Evolutionary conservation across 2,329 filamentous ascomycete genomes (phyloP), one percentile per base, ranked within the genome.

Genomic region (Laburnicola sp.): DNA sequence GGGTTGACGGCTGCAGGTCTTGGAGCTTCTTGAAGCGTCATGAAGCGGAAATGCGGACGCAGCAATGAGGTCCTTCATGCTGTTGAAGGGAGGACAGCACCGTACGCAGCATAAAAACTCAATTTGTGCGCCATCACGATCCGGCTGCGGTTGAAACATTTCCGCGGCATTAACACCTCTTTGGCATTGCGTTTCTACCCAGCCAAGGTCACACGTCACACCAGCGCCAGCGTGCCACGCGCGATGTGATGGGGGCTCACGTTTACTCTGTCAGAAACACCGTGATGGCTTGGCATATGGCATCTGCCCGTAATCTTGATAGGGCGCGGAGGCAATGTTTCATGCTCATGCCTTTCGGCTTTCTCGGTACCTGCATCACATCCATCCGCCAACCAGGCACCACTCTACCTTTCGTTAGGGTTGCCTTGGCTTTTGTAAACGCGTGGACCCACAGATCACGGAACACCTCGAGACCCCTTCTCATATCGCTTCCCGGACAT

Each of bases 401-500:
- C 41, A 35, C 7, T 22, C 31, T 7, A 11, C 30, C 30, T 40
- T 27, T 28, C 37, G n/a, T 30, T 9, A 6, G 3, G 23, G 22
- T 16, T 34, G 23, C 11, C 11, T 25, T 45, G 35, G 23, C 7
- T 25, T 25, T 41, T 22, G 32, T 16, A 45, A 45, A 45, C 43
- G 43, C 32, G 43, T 45, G 34, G 43, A 45, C 43, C 43, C 43
- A 45, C 43, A 42, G 43, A 30, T 38, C 48, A 57, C 53, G 51
- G 54, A 56, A 57, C 50, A 44, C 48, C 51, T 35, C 46, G 42
- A 40, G 42, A 45, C 54, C 58, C 63, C 45, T 32, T 56, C 50
- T 51, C 64, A 65, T 65, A 51, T 64, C 63, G 64, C 62, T 62
- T 64, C 56, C 48, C 21, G 35, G 28, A 36, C 27, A 25, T 31